Evolutionary conservation across 805 yeast species (phyloP).

Genomic region (Dipodascopsis tothii): DNA sequence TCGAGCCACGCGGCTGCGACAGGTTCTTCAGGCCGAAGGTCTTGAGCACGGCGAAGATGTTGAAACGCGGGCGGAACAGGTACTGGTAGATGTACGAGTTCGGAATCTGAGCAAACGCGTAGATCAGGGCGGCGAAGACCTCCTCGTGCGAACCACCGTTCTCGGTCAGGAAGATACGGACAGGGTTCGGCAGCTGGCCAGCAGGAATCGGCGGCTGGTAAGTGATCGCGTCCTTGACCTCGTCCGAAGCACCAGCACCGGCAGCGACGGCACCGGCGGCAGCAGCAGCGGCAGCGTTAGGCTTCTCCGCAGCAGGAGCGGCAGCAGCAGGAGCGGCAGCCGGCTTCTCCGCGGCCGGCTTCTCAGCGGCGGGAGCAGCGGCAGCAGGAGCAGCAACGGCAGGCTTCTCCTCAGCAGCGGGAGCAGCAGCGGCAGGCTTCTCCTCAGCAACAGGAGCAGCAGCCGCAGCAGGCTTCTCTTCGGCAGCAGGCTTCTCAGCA

Average conservation of each 20-base stretch:
- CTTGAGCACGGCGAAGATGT: conserved; percentile 16
- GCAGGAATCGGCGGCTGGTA: conserved; percentile 6
- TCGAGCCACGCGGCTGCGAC: conserved; percentile 14
- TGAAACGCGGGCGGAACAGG: conserved; percentile 16
- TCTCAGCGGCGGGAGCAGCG: conserved; percentile 1
- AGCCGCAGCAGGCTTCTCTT: background rate
- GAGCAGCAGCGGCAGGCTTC: background rate
- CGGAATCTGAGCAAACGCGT: conserved; percentile 22
- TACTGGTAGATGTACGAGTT: conserved; percentile 17
- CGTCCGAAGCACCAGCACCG: background rate
- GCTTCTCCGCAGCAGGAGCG: conserved; percentile 1
- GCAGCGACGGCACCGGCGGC: background rate
- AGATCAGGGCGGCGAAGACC: conserved; percentile 21
- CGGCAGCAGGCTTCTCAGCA: background rate
- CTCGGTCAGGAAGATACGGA: conserved; percentile 16
- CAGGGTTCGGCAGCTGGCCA: conserved; percentile 17
- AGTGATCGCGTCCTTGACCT: background rate
- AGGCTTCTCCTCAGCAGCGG: conserved; percentile 2
- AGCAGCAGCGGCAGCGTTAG: conserved; percentile 4
- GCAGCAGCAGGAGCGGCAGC: conserved; percentile 2
- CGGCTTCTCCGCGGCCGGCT: conserved; percentile 3
- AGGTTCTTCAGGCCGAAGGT: conserved; percentile 13
- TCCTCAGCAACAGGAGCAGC: background rate
- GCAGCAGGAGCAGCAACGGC: conserved; percentile 2
- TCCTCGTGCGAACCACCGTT: conserved; percentile 22